phyloP scores from a whole-genome alignment of 2,329 filamentous ascomycete genomes.

The Fusarium sp. region DNA sequence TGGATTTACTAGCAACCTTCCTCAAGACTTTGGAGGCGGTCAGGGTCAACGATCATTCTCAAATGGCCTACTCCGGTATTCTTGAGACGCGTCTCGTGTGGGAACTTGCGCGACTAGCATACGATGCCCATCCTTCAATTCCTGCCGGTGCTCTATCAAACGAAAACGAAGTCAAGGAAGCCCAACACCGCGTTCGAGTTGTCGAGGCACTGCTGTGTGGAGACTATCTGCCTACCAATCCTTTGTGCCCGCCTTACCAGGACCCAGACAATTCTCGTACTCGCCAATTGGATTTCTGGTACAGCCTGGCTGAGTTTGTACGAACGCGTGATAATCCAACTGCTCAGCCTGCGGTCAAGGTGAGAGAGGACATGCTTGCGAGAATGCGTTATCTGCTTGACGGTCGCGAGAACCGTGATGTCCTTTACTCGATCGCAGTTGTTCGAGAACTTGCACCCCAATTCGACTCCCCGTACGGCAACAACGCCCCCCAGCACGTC shows the following conservation, averaged over 20 bases:
- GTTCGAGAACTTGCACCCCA: slow-evolving; percentile 79
- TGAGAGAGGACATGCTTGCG: slow-evolving; percentile 73
- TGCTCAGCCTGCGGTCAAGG: slow-evolving; percentile 57
- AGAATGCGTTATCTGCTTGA: slow-evolving; percentile 78
- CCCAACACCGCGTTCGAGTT: slow-evolving; percentile 77
- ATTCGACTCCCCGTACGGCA: slow-evolving; percentile 69
- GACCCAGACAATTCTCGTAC: slow-evolving; percentile 65
- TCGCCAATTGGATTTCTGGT: slow-evolving; percentile 85
- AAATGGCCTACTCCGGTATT: slow-evolving; percentile 65
- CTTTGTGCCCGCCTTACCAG: slow-evolving; percentile 63
- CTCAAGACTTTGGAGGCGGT: slow-evolving; percentile 66
- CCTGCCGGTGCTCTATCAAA: slow-evolving; percentile 55
- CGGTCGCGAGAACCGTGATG: slow-evolving; percentile 86
- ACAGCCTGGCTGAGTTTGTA: slow-evolving; percentile 75
- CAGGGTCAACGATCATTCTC: slow-evolving; percentile 61
- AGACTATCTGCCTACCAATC: slow-evolving; percentile 70
- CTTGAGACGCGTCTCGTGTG: slow-evolving; percentile 71
- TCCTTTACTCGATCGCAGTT: slow-evolving; percentile 89
- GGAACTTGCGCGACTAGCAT: slow-evolving; percentile 66
- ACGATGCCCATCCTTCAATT: slow-evolving; percentile 53
- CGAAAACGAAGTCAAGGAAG: slow-evolving; percentile 71
- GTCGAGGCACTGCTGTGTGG: slow-evolving; percentile 83
- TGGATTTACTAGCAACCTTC: slow-evolving; percentile 75
- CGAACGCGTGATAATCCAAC: slow-evolving; percentile 69
- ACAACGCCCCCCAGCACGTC: slow-evolving; percentile 67